Evolutionary conservation across 371 early-diverging fungal species (phyloP).

Genomic region (Mortierella sp.): DNA sequence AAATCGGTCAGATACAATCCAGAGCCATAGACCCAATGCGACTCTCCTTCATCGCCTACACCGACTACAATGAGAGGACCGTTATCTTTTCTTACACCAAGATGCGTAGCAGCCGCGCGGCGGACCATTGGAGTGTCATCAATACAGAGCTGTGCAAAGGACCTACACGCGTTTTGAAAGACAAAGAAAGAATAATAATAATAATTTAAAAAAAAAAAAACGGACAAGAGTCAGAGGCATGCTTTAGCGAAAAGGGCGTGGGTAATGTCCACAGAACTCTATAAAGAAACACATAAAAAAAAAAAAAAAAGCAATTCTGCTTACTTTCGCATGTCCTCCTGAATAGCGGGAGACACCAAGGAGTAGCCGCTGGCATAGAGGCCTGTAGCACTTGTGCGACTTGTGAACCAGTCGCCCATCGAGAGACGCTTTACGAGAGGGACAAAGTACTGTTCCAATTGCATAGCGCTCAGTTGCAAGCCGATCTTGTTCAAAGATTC

Average conservation of each 20-base stretch:
- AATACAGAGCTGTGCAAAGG: slow-evolving; percentile 81
- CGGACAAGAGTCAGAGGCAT: background rate
- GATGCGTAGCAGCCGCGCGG: slow-evolving; percentile 92
- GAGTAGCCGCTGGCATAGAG: slow-evolving; percentile 88
- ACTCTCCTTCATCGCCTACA: no score
- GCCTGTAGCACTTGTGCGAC: slow-evolving; percentile 92
- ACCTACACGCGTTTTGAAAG: slow-evolving; percentile 46
- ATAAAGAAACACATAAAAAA: background rate
- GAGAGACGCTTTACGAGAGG: slow-evolving; percentile 92
- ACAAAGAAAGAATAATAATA: background rate
- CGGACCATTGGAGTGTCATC: slow-evolving; percentile 99
- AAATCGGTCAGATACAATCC: no score
- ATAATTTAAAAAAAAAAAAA: background rate
- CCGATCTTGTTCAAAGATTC: slow-evolving; percentile 90
- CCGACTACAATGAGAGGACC: no score
- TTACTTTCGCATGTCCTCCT: slow-evolving; percentile 87
- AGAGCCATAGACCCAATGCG: no score
- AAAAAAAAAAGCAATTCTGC: slow-evolving; percentile 2
- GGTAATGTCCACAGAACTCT: background rate
- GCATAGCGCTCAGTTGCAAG: slow-evolving; percentile 72
- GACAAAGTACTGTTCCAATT: slow-evolving; percentile 88
- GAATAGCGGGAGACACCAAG: slow-evolving; percentile 72
- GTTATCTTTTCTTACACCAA: slow-evolving; percentile 68
- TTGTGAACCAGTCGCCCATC: slow-evolving; percentile 97
- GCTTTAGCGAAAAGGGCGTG: background rate